Evolutionary conservation across 2,329 filamentous ascomycete genomes (phyloP), one percentile per base, ranked within the genome.

Genomic region (Fusarium foetens): DNA sequence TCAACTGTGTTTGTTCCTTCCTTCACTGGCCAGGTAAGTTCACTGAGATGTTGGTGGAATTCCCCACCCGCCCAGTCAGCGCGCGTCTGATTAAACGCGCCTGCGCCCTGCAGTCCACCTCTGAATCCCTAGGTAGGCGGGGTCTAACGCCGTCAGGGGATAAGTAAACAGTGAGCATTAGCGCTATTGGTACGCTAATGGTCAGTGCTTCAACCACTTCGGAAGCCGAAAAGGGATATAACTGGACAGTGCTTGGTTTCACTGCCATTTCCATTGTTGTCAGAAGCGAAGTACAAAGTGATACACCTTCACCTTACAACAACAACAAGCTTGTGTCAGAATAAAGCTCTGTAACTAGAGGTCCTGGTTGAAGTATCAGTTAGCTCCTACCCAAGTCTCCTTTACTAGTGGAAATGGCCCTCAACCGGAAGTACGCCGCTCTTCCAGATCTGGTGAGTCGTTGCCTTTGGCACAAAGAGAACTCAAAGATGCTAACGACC

Each of bases 391-490:
- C 12, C 27, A 39, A 38, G 21, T 23, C 13, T 35, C 25, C n/a
- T 27, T 33, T 41, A 10, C n/a, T n/a, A 51, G 21, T 38, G n/a
- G 63, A 27, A 59, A 94, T 94, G 92, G 89, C 93, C 39, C 86
- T 93, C 70, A 93, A 91, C 79, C 89, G 92, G 78, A 96, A 96
- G 85, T 96, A 95, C 80, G 93, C 93, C 55, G 91, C 90, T 63
- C 84, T 96, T 72, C 93, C 93, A 63, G 93, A 95, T 80, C 83
- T 96, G 81, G 93, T 95, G 84, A 71, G 81, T 70, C 59, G 43
- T 58, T 35, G 59, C 43, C 53, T 53, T 23, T 23, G 41, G 43
- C 48, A 63, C 49, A 45, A 39, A 58, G 45, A 61, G 33, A 45
- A n/a, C 29, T 46, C 58, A 43, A 41, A 33, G 38, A 27, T 70